phyloP scores from a whole-genome alignment of 2,329 filamentous ascomycete species.

The Sclerotinia subarctica region DNA sequence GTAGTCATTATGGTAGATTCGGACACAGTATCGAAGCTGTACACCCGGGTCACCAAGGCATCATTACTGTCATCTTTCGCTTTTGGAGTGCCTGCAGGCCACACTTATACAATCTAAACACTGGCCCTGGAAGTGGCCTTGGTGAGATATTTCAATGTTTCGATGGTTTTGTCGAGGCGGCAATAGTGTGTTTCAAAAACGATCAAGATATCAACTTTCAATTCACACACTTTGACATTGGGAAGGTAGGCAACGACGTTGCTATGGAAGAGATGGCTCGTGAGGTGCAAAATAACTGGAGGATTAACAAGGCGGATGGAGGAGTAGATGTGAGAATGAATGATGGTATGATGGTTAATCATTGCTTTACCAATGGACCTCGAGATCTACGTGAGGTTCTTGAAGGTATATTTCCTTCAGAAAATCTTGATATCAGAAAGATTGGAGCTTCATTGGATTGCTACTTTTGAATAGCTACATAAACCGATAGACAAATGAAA shows the following conservation, averaged over 20 bases:
- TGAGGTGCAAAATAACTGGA: conserved; percentile 18
- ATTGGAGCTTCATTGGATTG: neutral
- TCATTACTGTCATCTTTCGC: conserved; percentile 25
- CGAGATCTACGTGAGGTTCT: conserved; percentile 13
- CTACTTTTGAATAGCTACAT: conserved; percentile 17
- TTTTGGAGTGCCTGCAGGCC: conserved; percentile 32
- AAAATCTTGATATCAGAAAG: neutral
- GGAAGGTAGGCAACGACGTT: conserved; percentile 15
- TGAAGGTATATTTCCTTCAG: neutral
- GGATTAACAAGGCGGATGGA: neutral
- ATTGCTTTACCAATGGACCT: conserved; percentile 4
- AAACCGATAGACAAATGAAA: neutral
- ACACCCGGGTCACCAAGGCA: conserved; percentile 26
- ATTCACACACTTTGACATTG: conserved; percentile 5
- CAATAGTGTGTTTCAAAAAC: neutral
- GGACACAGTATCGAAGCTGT: conserved; percentile 18
- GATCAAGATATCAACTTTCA: neutral
- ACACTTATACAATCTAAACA: conserved; percentile 5
- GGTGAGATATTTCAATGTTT: conserved; percentile 4
- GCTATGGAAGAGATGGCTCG: conserved; percentile 12
- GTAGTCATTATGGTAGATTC: conserved; percentile 5
- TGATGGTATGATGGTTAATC: conserved; percentile 5
- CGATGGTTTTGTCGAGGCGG: conserved; percentile 10
- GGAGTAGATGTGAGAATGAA: conserved; percentile 8
- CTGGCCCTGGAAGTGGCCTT: neutral